Conservation (phyloP, 192 early-diverging fungal genomes). For the Backusella australiensis region DNA sequence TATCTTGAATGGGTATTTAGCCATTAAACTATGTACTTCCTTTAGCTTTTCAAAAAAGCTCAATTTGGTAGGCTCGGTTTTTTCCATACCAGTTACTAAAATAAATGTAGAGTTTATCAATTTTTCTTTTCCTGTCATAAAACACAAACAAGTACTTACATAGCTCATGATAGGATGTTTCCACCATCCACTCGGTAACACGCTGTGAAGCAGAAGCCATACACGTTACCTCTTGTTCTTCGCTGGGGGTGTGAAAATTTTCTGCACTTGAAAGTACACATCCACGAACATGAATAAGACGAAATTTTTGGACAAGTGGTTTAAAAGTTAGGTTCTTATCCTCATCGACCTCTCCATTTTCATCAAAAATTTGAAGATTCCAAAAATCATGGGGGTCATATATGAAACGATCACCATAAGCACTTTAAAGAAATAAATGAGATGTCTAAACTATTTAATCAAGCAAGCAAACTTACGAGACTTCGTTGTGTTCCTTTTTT, state of each 20-base stretch:
- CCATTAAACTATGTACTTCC: conserved; percentile 21
- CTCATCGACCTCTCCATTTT: conserved; percentile 38
- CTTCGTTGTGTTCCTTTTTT: conserved; percentile 67
- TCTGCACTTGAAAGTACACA: conserved; percentile 83
- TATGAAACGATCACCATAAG: conserved; percentile 71
- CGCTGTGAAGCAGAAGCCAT: conserved; percentile 70
- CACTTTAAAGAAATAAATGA: conserved; percentile 27
- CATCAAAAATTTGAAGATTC: conserved; percentile 66
- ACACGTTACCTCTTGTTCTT: conserved; percentile 84
- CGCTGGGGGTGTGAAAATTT: conserved; percentile 81
- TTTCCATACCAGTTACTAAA: neutral
- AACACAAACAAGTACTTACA: conserved; percentile 15
- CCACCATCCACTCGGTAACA: conserved; percentile 75
- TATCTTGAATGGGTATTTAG: conserved; percentile 17
- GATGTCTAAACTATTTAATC: neutral
- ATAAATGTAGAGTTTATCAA: neutral
- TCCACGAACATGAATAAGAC: conserved; percentile 71
- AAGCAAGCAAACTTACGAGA: conserved; percentile 37
- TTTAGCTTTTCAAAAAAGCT: conserved; percentile 14
- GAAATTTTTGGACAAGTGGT: conserved; percentile 65
- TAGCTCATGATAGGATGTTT: conserved; percentile 29
- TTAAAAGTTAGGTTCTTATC: conserved; percentile 50
- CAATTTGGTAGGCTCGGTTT: neutral
- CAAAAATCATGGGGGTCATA: conserved; percentile 89
- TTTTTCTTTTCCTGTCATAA: neutral